phyloP scores from a whole-genome alignment of 2,329 filamentous ascomycete species.

The Pestalotiopsis sp. region DNA sequence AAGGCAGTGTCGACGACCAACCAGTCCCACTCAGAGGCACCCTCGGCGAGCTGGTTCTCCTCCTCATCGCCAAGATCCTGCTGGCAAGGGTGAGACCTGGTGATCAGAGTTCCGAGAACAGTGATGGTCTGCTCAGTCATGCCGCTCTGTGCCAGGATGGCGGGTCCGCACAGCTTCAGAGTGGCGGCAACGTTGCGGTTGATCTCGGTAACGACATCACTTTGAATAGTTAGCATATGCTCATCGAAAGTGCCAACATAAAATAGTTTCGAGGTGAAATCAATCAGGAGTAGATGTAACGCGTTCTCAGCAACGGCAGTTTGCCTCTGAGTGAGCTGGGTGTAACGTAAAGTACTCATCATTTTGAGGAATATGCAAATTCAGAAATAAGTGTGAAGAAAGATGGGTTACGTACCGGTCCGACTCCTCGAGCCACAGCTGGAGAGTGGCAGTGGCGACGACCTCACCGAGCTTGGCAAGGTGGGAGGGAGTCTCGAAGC shows the following conservation, averaged over 20 bases:
- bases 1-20: slow-evolving; percentile 92
- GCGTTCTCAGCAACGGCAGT: slow-evolving; percentile 88
- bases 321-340: slow-evolving; percentile 99
- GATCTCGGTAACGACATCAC: slow-evolving; percentile 88
- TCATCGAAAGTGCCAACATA: slow-evolving; percentile 18
- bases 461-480: slow-evolving; percentile 85
- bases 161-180: slow-evolving; percentile 87
- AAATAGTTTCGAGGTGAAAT: slow-evolving; percentile 27
- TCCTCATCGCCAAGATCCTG: slow-evolving; percentile 83
- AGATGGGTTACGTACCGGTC: slow-evolving; percentile 75
- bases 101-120: slow-evolving; percentile 77
- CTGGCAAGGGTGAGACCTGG: slow-evolving; percentile 90
- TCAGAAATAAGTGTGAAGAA: slow-evolving; percentile 22
- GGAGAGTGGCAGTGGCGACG: slow-evolving; percentile 81
- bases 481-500: slow-evolving; percentile 76
- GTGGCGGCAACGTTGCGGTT: slow-evolving; percentile 91
- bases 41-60: slow-evolving; percentile 71
- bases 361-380: slow-evolving; percentile 45
- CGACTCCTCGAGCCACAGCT: slow-evolving; percentile 85
- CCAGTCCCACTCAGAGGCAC: slow-evolving; percentile 97
- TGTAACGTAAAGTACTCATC: slow-evolving; percentile 93
- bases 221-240: slow-evolving; percentile 49
- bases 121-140: slow-evolving; percentile 77
- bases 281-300: slow-evolving; percentile 42
- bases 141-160: slow-evolving; percentile 74